Base-by-base conservation (phyloP, 139 green algal species). In the Coelastrella sp. region DNA sequence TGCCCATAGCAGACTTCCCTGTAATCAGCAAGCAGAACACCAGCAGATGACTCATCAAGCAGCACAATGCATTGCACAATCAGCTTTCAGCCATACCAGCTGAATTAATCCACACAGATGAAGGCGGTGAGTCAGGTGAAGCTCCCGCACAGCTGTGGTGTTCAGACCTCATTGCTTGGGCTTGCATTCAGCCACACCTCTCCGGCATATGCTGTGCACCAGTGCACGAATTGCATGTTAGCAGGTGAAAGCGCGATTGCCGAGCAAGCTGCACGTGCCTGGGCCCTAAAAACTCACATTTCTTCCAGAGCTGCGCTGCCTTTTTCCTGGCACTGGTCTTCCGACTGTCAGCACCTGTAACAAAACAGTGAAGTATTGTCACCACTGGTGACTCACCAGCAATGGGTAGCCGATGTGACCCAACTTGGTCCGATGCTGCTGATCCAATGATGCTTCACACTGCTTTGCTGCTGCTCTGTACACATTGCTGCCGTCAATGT, bases 291-390 rank as follows among this genome's bases (percentile, higher is more conserved):
- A 8, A 80, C 83, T 80, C 66, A 88, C 83, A 88, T 88, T 22
- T 79, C 24, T 65, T 88, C 83, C 83, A 88, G 35, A 88, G 14
- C 9, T 79, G 56, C 5, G 35, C 83, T n/a, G 66, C 83, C 11
- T 49, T 49, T 35, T 78, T 59, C n/a, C 35, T 22, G 15, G 78
- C 78, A 65, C 19, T 24, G 8, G 19, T 8, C 68, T 76, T 76
- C 15, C 35, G 35, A 49, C 35, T 49, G 35, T 49, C 35, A 49
- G 35, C 35, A 49, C 35, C 35, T 49, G 35, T 49, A 3, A 49
- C 35, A 49, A 49, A 49, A 49, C 35, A 49, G 35, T 49, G 35
- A 49, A 3, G 35, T 49, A 3, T 49, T 49, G 35, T 49, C 35
- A 49, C n/a, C n/a, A n/a, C n/a, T n/a, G n/a, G n/a, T n/a, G n/a